Evolutionary conservation across 2,329 filamentous ascomycete genomes (phyloP).

Genomic region (Aschersonia sp.): DNA sequence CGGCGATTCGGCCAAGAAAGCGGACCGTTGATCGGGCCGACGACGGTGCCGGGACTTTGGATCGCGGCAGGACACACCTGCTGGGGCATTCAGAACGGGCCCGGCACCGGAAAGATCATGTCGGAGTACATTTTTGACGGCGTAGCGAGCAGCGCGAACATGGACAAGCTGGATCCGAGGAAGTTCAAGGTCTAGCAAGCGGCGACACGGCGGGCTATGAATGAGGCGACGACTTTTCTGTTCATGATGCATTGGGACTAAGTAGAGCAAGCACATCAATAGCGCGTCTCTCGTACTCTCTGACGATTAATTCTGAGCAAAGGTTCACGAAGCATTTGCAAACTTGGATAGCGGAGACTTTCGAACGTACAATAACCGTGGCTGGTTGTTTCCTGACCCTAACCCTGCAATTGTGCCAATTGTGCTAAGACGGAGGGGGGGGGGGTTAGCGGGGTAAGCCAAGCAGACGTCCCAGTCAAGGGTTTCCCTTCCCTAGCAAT

Average conservation of each 20-base stretch:
- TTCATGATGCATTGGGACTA: no score
- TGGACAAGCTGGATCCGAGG: conserved; percentile 52
- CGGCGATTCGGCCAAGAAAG: conserved; percentile 42
- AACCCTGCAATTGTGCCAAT: no score
- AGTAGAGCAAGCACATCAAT: no score
- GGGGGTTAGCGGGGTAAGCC: no score
- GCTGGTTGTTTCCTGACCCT: no score
- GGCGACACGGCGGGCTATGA: background rate
- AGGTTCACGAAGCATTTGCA: no score
- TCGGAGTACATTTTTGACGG: conserved; percentile 69
- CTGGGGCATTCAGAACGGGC: conserved; percentile 96
- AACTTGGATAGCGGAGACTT: no score
- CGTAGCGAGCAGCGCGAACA: conserved; percentile 49
- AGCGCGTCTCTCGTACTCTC: no score
- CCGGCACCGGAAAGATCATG: conserved; percentile 71
- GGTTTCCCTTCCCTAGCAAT: background rate
- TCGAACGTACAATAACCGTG: no score
- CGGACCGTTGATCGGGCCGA: conserved; percentile 65
- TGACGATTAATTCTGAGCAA: no score
- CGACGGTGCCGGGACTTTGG: conserved; percentile 57
- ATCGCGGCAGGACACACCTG: conserved; percentile 87
- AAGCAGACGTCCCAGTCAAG: background rate
- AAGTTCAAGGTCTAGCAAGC: conserved; percentile 36
- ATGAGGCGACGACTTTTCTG: background rate
- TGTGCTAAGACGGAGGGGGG: no score